Base-by-base conservation (phyloP, 306 rosid species). In the Vigna angularis region DNA sequence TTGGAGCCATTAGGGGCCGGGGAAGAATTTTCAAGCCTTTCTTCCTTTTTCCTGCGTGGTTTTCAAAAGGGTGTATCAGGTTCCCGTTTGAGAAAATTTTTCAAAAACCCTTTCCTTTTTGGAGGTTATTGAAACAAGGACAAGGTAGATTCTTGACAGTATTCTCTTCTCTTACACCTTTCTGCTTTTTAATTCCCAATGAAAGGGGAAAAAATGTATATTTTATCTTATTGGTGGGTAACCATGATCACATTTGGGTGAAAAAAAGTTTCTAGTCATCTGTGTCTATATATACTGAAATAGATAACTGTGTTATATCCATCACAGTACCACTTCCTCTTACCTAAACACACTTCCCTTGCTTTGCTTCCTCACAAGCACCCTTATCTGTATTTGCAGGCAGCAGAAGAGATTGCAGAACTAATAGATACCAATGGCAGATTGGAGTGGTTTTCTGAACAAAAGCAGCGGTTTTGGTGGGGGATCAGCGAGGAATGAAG, bases 121-220 rank as follows among this genome's bases (percentile, higher is more conserved):
- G 85, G 87, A 83, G 85, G 86, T 75, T 82, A 77, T 80, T 74
- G 83, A 57, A 77, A 84, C 85, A 71, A 80, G 76, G 81, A 83
- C 89, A 76, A 87, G 89, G 90, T 83, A 87, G 88, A 86, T 90
- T 90, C 93, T 84, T 87, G 81, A 77, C 79, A 76, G 79, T 85
- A 81, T 90, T 87, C 89, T 79, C 84, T 50, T 78, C 89, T 79
- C 85, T 50, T 75, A 81, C 76, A 79, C 79, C 90, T 83, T 77
- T 83, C 83, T 83, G 80, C 72, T 57, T 85, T 87, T 83, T 86
- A 47, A 84, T 87, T 90, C 88, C 89, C 92, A 52, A 85, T 83
- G 77, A 70, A 73, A 28, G 22, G 55, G 18, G 10, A 69, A 44
- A 18, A 52, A 7, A 22, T 22, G 34, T 30, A 47, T n/a, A 20